phyloP scores from a whole-genome alignment of 768 basidiomycete species.

The Termitomyces sp. region DNA sequence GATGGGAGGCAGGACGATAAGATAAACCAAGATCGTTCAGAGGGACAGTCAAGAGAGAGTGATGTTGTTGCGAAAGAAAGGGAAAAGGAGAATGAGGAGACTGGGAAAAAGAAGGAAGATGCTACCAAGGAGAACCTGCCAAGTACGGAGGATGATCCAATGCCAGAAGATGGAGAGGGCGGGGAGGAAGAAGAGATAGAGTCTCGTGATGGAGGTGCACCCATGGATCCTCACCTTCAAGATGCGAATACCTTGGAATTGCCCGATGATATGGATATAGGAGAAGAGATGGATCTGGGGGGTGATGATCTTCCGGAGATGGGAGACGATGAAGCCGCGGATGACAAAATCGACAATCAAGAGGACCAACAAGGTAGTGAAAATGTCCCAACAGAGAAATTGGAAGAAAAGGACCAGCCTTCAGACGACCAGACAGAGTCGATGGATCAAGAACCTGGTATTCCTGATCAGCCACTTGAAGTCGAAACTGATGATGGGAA shows the following conservation, averaged over 20 bases:
- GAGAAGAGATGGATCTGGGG: slow-evolving; percentile 31
- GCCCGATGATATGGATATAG: slow-evolving; percentile 80
- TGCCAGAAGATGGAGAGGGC: slow-evolving; percentile 26
- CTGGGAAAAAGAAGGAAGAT: slow-evolving; percentile 24
- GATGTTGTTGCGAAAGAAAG: slow-evolving; percentile 82
- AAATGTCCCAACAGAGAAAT: slow-evolving; percentile 15
- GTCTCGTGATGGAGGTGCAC: slow-evolving; percentile 51
- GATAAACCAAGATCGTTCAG: slow-evolving; percentile 56
- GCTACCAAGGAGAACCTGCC: slow-evolving; percentile 15
- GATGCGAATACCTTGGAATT: slow-evolving; percentile 82
- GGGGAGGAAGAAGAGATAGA: slow-evolving; percentile 33
- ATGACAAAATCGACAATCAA: slow-evolving; percentile 28
- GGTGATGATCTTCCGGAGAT: slow-evolving; percentile 22
- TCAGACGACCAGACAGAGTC: slow-evolving; percentile 22
- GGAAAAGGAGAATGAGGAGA: slow-evolving; percentile 32
- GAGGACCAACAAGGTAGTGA: slow-evolving; percentile 21
- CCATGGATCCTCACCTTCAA: slow-evolving; percentile 70
- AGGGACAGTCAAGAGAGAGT: slow-evolving; percentile 41
- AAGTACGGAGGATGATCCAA: slow-evolving; percentile 15
- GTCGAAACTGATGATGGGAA: slow-evolving; percentile 17
- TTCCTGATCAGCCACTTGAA: slow-evolving; percentile 17
- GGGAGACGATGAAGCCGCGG: slow-evolving; percentile 25
- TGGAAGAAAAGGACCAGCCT: slow-evolving; percentile 16
- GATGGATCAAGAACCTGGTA: slow-evolving; percentile 23
- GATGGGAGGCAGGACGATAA: slow-evolving; percentile 51